Percentiles rank a stretch among this genome's conserved stretches.
These are phyloP conservation scores for Lyophyllum semitale DNA, from an alignment of 768 basidiomycete species.

Conservation along the genomic window DNA sequence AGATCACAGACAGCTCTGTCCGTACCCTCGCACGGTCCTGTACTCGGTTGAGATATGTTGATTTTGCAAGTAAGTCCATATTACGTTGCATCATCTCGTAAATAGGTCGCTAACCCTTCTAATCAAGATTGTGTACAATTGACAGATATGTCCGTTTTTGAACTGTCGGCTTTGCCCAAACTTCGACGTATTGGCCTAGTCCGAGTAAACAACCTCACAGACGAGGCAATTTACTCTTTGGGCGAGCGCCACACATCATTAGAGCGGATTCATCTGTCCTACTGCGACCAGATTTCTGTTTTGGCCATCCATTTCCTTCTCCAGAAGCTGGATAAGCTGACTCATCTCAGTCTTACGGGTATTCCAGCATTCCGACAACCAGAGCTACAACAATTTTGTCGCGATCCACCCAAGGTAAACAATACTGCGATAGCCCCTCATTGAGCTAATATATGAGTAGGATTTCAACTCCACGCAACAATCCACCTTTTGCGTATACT, in stretches of 20 bases:
- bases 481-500: constrained; percentile 93
- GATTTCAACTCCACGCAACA: constrained; percentile 92
- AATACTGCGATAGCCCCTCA: not conserved
- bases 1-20: constrained; percentile 89
- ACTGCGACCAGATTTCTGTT: constrained; percentile 94
- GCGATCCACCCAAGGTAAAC: constrained; percentile 80
- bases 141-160: constrained; percentile 93
- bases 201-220: constrained; percentile 89
- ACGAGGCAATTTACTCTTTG: constrained; percentile 88
- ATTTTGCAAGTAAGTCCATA: constrained; percentile 82
- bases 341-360: constrained; percentile 97
- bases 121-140: constrained; percentile 75
- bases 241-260: constrained; percentile 83
- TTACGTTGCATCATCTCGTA: constrained; percentile 1
- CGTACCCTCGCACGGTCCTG: constrained; percentile 82
- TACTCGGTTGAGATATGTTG: constrained; percentile 90
- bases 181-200: constrained; percentile 94
- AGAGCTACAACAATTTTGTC: constrained; percentile 88
- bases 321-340: constrained; percentile 85
- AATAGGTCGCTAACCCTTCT: constrained; percentile 13
- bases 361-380: constrained; percentile 85
- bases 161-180: constrained; percentile 84
- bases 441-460: constrained; percentile 37
- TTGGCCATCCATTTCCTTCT: constrained; percentile 90
- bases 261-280: constrained; percentile 95